Base-by-base conservation (phyloP, 805 yeast genomes). In the Ogataea nitratoaversa region DNA sequence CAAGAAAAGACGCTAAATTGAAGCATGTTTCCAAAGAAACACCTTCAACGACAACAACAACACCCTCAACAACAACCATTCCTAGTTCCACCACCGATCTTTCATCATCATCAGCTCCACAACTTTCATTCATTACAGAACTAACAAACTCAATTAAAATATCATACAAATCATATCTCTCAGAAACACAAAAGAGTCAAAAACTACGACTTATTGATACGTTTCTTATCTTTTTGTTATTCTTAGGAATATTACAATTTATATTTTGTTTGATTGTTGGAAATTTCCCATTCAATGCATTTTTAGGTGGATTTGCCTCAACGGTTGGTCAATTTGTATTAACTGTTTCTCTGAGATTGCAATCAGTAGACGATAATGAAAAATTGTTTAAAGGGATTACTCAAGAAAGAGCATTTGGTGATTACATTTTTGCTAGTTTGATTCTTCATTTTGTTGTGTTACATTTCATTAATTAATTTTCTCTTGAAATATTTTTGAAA, bases 321-420 rank as follows among this genome's bases (percentile, higher is more conserved):
- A 86, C 97, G 33, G 97, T 93, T 37, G 98, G 95, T 12, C 98
- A 93, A 63, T 93, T 93, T 61, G 98, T 93, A 19, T 74, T 93
- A 47, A 79, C 95, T 11, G 87, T 85, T 31, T 74, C 85, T 45
- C 69, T 93, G 56, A 74, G 98, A 56, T 72, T 91, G 56, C 97
- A 90, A 59, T 70, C 43, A 64, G 70, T 44, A 53, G 69, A 33
- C 54, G 56, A 37, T 14, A 43, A 49, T 35, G 41, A 43, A 17
- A 30, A 38, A 5, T 32, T 59, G 3, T 62, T 61, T 43, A 43
- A 40, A 18, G 50, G 48, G 9, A 44, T 61, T 6, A 44, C 47
- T 2, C 59, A 59, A 9, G 77, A 72, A 54, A 56, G 79, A 41
- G 89, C 97, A 4, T 76, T 93, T 60, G 95, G 89, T 16, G 99